Base-by-base conservation (phyloP, 1,284 basidiomycete species). In the Pulveroboletus sp. region DNA sequence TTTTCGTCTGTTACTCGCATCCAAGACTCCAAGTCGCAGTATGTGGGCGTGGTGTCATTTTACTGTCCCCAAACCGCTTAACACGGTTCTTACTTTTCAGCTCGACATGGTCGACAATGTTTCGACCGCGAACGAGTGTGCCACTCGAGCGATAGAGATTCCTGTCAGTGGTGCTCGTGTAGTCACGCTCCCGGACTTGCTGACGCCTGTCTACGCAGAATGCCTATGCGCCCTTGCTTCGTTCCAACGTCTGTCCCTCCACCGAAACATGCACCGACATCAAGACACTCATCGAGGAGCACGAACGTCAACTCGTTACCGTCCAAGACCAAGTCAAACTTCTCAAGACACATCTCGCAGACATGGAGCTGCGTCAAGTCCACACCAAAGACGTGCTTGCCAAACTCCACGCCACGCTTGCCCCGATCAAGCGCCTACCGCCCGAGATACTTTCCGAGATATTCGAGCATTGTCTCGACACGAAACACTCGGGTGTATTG, bases 401-500 rank as follows among this genome's bases (percentile, higher is more conserved):
- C 44, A 54, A 59, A n/a, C 67, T 67, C 17, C 43, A 57, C 7
- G 40, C 50, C 5, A 54, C 52, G 8, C 52, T 65, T 10, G 49
- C 68, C 14, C 68, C 67, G 18, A 65, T 71, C 56, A 63, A 59
- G 39, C 65, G 67, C 29, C 33, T 69, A 29, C 69, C 68, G 1
- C 64, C 68, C 5, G 67, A 69, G 39, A 49, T 71, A 20, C 43
- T 69, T 17, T 65, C 67, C n/a, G 59, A 65, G 36, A 63, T 69
- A 22, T 70, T 69, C n/a, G 64, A 65, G 49, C 51, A 43, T 15
- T 67, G 64, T 45, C 52, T 68, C 29, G 54, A 62, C 14, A n/a
- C 8, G 2, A 25, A 39, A 10, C 11, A 33, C 5, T 18, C 46
- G 1, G 25, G 24, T 14, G 18, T 26, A 29, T 12, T 49, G 14